Evolutionary conservation across 768 basidiomycete genomes (phyloP).

Genomic region (Erythrobasidium yunnanense): DNA sequence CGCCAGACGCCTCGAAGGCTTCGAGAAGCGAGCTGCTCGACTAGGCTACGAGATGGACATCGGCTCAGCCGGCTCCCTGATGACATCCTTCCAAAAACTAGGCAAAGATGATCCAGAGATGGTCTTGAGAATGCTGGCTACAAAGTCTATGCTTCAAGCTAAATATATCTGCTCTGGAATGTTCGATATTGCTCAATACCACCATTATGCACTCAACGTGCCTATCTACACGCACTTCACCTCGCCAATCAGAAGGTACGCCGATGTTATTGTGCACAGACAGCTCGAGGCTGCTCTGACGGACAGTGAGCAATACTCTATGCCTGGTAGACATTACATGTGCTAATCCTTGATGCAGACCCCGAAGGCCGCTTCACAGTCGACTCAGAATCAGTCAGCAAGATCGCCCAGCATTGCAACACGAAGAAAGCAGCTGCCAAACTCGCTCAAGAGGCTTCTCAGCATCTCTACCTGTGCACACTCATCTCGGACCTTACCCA

Average conservation of each 20-base stretch:
- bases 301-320: slow-evolving; percentile 44
- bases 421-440: slow-evolving; percentile 83
- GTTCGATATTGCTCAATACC: slow-evolving; percentile 96
- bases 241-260: slow-evolving; percentile 43
- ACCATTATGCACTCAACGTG: slow-evolving; percentile 77
- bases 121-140: slow-evolving; percentile 69
- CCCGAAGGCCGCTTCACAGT: slow-evolving; percentile 67
- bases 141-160: slow-evolving; percentile 85
- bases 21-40: slow-evolving; percentile 67
- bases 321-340: background rate
- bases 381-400: slow-evolving; percentile 96
- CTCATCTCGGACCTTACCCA: slow-evolving; percentile 87
- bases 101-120: slow-evolving; percentile 52
- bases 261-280: slow-evolving; percentile 89
- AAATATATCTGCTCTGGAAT: slow-evolving; percentile 99
- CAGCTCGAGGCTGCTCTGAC: slow-evolving; percentile 83
- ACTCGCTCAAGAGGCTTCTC: slow-evolving; percentile 90
- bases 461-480: slow-evolving; percentile 87
- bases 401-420: slow-evolving; percentile 73
- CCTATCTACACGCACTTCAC: slow-evolving; percentile 92
- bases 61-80: slow-evolving; percentile 65
- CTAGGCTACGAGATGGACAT: slow-evolving; percentile 74
- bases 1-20: slow-evolving; percentile 72
- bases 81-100: slow-evolving; percentile 70
- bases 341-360: slow-evolving; percentile 48